Conservation (phyloP, 768 basidiomycete species). For the Inosperma sp. region DNA sequence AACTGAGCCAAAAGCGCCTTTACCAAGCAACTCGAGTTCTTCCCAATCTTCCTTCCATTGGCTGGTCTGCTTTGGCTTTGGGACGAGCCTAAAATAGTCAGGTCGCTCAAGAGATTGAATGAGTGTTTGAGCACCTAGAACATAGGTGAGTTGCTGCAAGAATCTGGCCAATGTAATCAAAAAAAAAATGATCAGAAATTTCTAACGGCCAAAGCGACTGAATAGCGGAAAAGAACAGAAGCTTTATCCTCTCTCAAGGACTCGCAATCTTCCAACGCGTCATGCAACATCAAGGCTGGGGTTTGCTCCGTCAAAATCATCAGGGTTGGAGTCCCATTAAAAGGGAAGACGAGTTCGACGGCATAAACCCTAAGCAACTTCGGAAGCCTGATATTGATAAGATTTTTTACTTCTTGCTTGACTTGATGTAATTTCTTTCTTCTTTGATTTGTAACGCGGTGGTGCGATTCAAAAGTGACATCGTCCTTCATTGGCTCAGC, state of each 20-base stretch:
- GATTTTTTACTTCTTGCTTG: constrained; percentile 59
- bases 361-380: constrained; percentile 67
- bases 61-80: constrained; percentile 51
- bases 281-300: constrained; percentile 60
- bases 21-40: constrained; percentile 85
- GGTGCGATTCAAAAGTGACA: constrained; percentile 57
- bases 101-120: constrained; percentile 53
- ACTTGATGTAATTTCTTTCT: constrained; percentile 66
- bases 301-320: constrained; percentile 68
- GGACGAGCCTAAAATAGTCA: constrained; percentile 52
- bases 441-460: constrained; percentile 67
- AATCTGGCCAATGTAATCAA: constrained; percentile 69
- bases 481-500: constrained; percentile 76
- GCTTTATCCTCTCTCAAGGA: constrained; percentile 70
- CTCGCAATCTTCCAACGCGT: constrained; percentile 74
- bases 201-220: constrained; percentile 23
- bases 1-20: constrained; percentile 90
- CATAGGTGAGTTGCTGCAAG: too few species aligned
- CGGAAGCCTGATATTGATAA: constrained; percentile 54
- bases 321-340: constrained; percentile 49
- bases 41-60: constrained; percentile 95
- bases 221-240: too few species aligned
- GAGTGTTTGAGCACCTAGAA: constrained; percentile 49
- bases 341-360: constrained; percentile 55
- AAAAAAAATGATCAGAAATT: background rate